Conservation (phyloP, 2,329 filamentous ascomycete genomes). For the Epichloe bromicola region DNA sequence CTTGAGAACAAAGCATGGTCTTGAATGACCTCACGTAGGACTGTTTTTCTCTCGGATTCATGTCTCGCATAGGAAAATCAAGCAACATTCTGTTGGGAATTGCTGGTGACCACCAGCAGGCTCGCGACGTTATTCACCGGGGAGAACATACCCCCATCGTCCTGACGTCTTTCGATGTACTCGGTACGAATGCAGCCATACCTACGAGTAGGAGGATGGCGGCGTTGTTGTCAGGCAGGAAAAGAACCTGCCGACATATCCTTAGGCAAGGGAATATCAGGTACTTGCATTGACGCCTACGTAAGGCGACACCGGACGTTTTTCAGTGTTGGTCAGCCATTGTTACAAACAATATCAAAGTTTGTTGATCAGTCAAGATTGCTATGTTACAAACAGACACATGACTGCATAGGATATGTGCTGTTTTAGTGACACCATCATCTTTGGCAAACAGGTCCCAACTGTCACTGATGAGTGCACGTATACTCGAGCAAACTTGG, state of each 20-base stretch:
- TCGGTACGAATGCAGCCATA: no score
- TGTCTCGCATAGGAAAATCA: neutral
- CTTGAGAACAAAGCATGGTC: neutral
- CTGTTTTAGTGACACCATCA: neutral
- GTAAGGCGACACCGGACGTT: neutral
- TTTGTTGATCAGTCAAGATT: neutral
- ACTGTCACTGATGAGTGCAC: neutral
- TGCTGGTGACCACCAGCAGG: neutral
- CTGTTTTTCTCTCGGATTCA: neutral
- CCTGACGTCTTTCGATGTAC: neutral
- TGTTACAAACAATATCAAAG: neutral
- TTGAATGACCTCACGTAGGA: neutral
- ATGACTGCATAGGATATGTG: neutral
- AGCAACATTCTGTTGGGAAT: neutral
- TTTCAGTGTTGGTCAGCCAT: neutral
- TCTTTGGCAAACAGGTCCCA: neutral
- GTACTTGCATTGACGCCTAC: neutral
- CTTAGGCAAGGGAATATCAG: neutral
- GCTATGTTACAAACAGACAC: neutral
- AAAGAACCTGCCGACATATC: neutral
- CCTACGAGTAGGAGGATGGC: neutral
- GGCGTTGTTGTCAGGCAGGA: neutral
- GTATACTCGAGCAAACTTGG: neutral
- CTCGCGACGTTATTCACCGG: no score
- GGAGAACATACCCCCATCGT: neutral